Evolutionary conservation across 805 yeast species (phyloP).

Genomic region (Wickerhamiella bombiphila): DNA sequence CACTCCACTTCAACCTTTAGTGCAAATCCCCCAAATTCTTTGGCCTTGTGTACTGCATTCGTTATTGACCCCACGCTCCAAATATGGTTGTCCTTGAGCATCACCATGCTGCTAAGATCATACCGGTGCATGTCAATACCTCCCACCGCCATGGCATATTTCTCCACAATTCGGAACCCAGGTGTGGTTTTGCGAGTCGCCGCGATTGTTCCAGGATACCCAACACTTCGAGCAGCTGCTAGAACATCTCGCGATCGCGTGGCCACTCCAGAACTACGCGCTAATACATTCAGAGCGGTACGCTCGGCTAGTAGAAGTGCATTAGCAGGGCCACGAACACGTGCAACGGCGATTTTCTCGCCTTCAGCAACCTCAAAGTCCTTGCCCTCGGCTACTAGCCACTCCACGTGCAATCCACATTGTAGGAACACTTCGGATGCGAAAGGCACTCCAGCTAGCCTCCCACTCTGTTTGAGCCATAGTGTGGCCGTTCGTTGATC

Average conservation of each 20-base stretch:
- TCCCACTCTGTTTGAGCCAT: slow-evolving; percentile 67
- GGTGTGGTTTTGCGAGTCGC: slow-evolving; percentile 98
- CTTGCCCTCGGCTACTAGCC: slow-evolving; percentile 64
- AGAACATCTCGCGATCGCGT: slow-evolving; percentile 50
- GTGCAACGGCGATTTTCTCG: slow-evolving; percentile 60
- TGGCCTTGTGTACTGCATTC: slow-evolving; percentile 61
- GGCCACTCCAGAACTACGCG: slow-evolving; percentile 80
- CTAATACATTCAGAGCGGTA: slow-evolving; percentile 65
- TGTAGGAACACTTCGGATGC: slow-evolving; percentile 73
- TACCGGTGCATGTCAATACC: slow-evolving; percentile 89
- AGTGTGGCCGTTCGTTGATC: slow-evolving; percentile 56
- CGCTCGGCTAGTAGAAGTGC: slow-evolving; percentile 73
- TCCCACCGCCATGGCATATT: slow-evolving; percentile 89
- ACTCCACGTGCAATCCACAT: slow-evolving; percentile 53
- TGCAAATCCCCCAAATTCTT: slow-evolving; percentile 74
- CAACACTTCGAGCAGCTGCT: slow-evolving; percentile 45
- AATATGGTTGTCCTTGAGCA: slow-evolving; percentile 89
- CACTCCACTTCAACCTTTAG: slow-evolving; percentile 88
- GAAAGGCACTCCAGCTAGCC: slow-evolving; percentile 77
- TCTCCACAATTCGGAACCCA: slow-evolving; percentile 75
- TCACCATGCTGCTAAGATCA: slow-evolving; percentile 85
- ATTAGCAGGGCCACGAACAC: slow-evolving; percentile 66
- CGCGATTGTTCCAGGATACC: slow-evolving; percentile 74
- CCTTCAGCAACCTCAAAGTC: slow-evolving; percentile 31
- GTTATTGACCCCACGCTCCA: slow-evolving; percentile 90